phyloP scores from a whole-genome alignment of 1,139 yeast genomes.

The Geotrichum carabidarum region DNA sequence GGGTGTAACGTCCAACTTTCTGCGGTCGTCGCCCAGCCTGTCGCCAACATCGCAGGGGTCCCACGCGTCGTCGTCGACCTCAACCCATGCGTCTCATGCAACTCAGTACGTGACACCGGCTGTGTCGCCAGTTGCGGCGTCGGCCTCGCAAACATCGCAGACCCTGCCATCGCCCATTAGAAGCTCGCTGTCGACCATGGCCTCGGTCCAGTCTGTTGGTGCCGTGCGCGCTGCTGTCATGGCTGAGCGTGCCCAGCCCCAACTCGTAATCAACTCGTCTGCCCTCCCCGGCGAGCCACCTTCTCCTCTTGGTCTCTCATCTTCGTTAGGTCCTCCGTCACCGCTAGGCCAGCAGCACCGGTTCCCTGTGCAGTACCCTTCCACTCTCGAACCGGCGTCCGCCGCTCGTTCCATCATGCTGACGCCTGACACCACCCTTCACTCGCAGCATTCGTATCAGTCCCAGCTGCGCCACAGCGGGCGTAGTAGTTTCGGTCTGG shows the following conservation, averaged over 20 bases:
- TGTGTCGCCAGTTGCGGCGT: neutral
- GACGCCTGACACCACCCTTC: neutral
- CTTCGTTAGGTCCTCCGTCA: neutral
- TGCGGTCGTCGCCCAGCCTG: neutral
- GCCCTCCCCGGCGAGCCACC: neutral
- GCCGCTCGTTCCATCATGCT: neutral
- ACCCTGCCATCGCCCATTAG: no score
- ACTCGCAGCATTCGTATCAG: constrained; percentile 4
- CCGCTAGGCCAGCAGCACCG: no score
- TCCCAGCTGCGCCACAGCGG: constrained; percentile 11
- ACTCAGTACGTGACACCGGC: neutral
- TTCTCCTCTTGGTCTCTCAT: neutral
- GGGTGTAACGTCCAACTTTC: constrained; percentile 49
- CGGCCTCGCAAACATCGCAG: no score
- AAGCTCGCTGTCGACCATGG: constrained; percentile 1
- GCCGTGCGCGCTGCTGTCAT: constrained; percentile 10
- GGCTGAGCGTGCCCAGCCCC: constrained; percentile 13
- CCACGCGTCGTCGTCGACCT: neutral
- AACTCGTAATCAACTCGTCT: neutral
- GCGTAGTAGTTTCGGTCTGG: constrained; percentile 1
- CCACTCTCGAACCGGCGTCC: constrained; percentile 3
- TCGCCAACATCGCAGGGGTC: neutral
- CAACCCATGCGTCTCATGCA: neutral
- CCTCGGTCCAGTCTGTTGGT: neutral
- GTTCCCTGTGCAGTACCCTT: constrained; percentile 1